A percentile compares a stretch with the other conserved stretches of the same genome.
Conservation (phyloP, 345 rosid species). For the Pseudoturritis turrita region DNA sequence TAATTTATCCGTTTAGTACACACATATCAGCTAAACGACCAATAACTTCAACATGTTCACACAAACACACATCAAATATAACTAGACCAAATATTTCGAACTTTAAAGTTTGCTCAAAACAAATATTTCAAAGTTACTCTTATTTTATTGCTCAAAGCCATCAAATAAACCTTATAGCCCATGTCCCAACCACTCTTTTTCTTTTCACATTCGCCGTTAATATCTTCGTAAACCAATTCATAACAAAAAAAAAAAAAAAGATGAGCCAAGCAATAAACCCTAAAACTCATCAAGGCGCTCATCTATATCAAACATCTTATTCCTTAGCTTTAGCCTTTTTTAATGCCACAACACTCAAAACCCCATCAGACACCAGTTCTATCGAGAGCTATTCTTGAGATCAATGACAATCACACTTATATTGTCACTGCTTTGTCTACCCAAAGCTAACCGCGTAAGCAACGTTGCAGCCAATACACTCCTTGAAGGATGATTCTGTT, state of each 20-base stretch:
- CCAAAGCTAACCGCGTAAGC: conserved; percentile 73
- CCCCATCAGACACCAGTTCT: neutral
- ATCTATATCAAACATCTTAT: conserved; percentile 8
- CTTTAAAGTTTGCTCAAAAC: no score
- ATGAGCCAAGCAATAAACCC: neutral
- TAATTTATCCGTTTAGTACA: neutral
- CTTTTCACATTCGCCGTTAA: neutral
- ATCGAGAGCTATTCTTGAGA: conserved; percentile 38
- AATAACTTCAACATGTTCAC: neutral
- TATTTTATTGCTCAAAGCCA: conserved; percentile 1
- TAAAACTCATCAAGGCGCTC: neutral
- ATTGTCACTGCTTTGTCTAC: conserved; percentile 64
- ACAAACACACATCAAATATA: neutral
- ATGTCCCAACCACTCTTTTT: neutral
- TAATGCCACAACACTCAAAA: neutral
- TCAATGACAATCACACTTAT: conserved; percentile 74
- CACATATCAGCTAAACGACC: neutral
- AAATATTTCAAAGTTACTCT: neutral
- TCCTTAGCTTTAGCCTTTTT: neutral
- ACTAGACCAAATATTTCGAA: neutral
- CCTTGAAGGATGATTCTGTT: conserved; percentile 46
- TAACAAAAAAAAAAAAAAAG: neutral
- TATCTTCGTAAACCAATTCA: neutral
- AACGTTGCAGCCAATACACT: conserved; percentile 59
- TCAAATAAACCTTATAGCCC: neutral